A percentile compares a stretch with the other conserved stretches of the same genome.
phyloP scores from a whole-genome alignment of 2,329 filamentous ascomycete genomes.

The Ramularia endophylla region DNA sequence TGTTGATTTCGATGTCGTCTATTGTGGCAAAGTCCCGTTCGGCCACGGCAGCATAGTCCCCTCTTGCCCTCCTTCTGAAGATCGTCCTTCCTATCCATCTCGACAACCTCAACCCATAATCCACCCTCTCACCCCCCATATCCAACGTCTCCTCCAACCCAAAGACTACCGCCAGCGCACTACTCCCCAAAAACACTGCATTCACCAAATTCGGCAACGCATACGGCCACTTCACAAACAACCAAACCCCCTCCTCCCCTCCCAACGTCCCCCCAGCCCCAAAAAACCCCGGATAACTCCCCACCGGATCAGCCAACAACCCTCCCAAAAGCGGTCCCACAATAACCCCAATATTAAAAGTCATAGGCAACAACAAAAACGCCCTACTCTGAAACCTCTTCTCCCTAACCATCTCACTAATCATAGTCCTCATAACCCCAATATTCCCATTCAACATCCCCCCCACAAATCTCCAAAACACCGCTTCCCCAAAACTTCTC shows the following conservation, averaged over 20 bases:
- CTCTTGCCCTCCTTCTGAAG: slow-evolving; percentile 25
- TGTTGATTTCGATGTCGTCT: slow-evolving; percentile 21
- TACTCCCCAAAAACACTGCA: slow-evolving; percentile 52
- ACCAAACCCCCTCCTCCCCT: slow-evolving; percentile 48
- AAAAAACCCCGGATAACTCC: slow-evolving; percentile 57
- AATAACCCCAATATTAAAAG: slow-evolving; percentile 56
- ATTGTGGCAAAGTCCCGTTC: slow-evolving; percentile 18
- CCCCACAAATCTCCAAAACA: slow-evolving; percentile 60
- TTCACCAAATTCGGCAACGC: slow-evolving; percentile 64
- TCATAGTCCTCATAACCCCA: slow-evolving; percentile 69
- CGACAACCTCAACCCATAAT: slow-evolving; percentile 36
- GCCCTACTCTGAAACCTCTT: slow-evolving; percentile 54
- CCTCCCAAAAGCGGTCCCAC: slow-evolving; percentile 54
- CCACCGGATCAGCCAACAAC: slow-evolving; percentile 59
- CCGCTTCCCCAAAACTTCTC: slow-evolving; percentile 54
- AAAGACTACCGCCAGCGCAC: slow-evolving; percentile 52
- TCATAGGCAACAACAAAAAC: slow-evolving; percentile 59
- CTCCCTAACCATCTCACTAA: slow-evolving; percentile 64
- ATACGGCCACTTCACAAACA: slow-evolving; percentile 65
- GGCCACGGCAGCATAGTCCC: slow-evolving; percentile 22
- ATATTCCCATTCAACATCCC: slow-evolving; percentile 68
- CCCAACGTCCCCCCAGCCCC: slow-evolving; percentile 54
- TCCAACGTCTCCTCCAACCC: slow-evolving; percentile 58
- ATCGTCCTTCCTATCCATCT: slow-evolving; percentile 33
- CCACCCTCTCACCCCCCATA: slow-evolving; percentile 34